phyloP scores from a whole-genome alignment of 2,329 filamentous ascomycete genomes.

The Penicillium sp. region DNA sequence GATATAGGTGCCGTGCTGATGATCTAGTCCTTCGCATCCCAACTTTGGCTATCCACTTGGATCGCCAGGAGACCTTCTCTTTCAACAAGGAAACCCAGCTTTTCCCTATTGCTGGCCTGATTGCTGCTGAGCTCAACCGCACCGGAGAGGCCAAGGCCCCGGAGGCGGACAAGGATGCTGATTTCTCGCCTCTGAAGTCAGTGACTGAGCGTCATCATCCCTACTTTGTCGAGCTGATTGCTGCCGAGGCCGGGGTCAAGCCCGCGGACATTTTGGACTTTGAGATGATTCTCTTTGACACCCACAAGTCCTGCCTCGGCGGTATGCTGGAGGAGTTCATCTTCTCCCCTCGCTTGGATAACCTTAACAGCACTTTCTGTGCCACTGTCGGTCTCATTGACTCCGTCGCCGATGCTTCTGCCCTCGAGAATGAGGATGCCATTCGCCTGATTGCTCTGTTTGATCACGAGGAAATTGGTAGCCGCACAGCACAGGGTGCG shows the following conservation, averaged over 20 bases:
- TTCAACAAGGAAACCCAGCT: slow-evolving; percentile 98
- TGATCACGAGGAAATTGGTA: slow-evolving; percentile 97
- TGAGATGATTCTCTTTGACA: slow-evolving; percentile 95
- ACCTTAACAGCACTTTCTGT: slow-evolving; percentile 95
- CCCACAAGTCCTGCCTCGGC: slow-evolving; percentile 84
- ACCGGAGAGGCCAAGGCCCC: slow-evolving; percentile 50
- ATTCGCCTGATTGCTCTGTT: slow-evolving; percentile 95
- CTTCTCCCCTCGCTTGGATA: slow-evolving; percentile 93
- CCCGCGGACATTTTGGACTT: slow-evolving; percentile 82
- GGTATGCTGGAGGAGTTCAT: slow-evolving; percentile 92
- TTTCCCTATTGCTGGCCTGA: slow-evolving; percentile 88
- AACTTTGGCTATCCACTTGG: slow-evolving; percentile 89
- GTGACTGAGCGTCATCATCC: slow-evolving; percentile 85
- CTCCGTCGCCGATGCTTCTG: slow-evolving; percentile 65
- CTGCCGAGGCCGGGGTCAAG: slow-evolving; percentile 71
- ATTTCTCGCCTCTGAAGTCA: slow-evolving; percentile 73
- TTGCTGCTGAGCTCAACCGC: slow-evolving; percentile 84
- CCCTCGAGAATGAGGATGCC: slow-evolving; percentile 72
- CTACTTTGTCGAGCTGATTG: slow-evolving; percentile 81
- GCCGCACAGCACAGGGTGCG: slow-evolving; percentile 86
- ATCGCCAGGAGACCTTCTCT: slow-evolving; percentile 80
- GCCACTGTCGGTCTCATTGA: slow-evolving; percentile 80
- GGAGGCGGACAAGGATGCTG: slow-evolving; percentile 46
- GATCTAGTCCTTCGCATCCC: slow-evolving; percentile 75
- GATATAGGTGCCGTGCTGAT: background rate